These are phyloP conservation scores for Keithomyces neogunnii DNA, from an alignment of 2,329 filamentous ascomycete genomes.

Conservation along the genomic window DNA sequence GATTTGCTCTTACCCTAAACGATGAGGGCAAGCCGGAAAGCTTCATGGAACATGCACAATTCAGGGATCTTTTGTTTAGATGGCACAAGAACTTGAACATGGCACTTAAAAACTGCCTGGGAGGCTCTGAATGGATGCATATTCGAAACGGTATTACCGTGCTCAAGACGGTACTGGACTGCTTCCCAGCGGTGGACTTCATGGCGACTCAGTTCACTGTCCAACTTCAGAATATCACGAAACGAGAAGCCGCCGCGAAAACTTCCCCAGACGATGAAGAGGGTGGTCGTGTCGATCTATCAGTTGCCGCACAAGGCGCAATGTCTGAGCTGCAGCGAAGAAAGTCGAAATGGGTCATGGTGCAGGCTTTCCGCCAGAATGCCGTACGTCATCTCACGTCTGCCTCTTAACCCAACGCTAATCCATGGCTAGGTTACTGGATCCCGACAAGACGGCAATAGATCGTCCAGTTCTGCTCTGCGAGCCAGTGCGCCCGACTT, in stretches of 20 bases:
- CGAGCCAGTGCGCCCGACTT: conserved; percentile 57
- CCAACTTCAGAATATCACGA: conserved; percentile 57
- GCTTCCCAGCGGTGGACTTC: conserved; percentile 84
- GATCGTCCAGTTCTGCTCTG: conserved; percentile 30
- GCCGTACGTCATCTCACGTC: conserved; percentile 35
- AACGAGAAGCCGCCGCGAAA: conserved; percentile 48
- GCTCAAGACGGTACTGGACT: conserved; percentile 68
- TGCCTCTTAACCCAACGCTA: not conserved
- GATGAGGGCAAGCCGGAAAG: conserved; percentile 55
- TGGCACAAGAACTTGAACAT: conserved; percentile 81
- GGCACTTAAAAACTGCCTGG: conserved; percentile 74
- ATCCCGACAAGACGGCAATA: conserved; percentile 21
- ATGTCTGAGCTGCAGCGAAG: conserved; percentile 61
- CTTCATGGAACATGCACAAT: conserved; percentile 77
- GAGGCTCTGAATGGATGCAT: conserved; percentile 88
- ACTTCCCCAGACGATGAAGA: conserved; percentile 38
- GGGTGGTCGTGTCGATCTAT: conserved; percentile 62
- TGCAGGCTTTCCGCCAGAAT: conserved; percentile 63
- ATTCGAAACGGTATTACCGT: conserved; percentile 92
- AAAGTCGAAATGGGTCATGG: conserved; percentile 62
- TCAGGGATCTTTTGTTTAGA: conserved; percentile 74
- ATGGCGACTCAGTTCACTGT: conserved; percentile 64
- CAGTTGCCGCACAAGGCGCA: conserved; percentile 63
- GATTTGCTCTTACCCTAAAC: conserved; percentile 70
- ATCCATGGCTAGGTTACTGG: conserved; percentile 17